phyloP scores from a whole-genome alignment of 805 yeast genomes.

The Myxozyma mucilagina region DNA sequence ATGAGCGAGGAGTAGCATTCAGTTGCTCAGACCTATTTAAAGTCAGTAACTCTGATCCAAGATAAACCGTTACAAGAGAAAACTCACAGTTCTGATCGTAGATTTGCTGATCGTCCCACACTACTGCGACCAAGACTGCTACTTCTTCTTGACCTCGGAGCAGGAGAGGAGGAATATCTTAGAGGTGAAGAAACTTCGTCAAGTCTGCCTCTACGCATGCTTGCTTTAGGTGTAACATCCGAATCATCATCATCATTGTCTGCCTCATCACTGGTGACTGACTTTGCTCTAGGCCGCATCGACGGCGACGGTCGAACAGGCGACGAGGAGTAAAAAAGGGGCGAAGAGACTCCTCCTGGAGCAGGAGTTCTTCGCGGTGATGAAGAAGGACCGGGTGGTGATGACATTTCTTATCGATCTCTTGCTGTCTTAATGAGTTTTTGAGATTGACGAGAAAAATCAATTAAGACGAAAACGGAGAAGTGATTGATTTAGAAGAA shows the following conservation, averaged over 20 bases:
- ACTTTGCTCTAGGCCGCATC: too few species aligned
- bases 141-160: slow-evolving; percentile 11
- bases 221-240: slow-evolving; percentile 16
- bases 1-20: slow-evolving; percentile 15
- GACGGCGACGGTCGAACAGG: slow-evolving; percentile 4
- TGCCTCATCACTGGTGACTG: neutral
- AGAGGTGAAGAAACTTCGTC: slow-evolving; percentile 30
- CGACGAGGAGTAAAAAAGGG: slow-evolving; percentile 23
- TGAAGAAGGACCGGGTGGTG: slow-evolving; percentile 17
- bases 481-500: neutral
- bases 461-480: neutral
- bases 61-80: neutral
- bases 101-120: slow-evolving; percentile 1
- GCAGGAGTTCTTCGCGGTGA: neutral
- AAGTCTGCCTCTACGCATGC: slow-evolving; percentile 13
- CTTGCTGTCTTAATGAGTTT: too few species aligned
- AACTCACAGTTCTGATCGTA: slow-evolving; percentile 26
- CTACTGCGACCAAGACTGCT: slow-evolving; percentile 16
- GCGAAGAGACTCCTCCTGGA: slow-evolving; percentile 17
- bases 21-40: slow-evolving; percentile 11
- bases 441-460: neutral
- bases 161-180: slow-evolving; percentile 27
- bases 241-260: slow-evolving; percentile 7
- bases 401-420: neutral
- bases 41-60: neutral